Percentiles rank a stretch among this genome's conserved stretches.
phyloP scores from a whole-genome alignment of 2,329 filamentous ascomycete species.

The Claviceps quebecensis region DNA sequence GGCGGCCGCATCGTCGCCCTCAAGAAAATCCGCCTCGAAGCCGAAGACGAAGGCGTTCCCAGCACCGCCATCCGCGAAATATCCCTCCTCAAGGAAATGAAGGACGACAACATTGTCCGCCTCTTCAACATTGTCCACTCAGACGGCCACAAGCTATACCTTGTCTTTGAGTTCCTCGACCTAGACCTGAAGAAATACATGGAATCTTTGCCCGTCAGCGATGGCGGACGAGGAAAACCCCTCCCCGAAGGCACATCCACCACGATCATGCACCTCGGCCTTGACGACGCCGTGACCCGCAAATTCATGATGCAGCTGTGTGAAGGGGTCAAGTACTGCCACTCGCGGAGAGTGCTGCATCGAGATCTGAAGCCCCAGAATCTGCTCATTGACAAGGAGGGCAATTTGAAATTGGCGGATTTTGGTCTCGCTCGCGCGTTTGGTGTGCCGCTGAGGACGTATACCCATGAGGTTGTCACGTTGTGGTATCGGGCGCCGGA shows the following conservation, averaged over 20 bases:
- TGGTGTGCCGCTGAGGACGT: constrained; percentile 78
- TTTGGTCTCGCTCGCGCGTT: constrained; percentile 84
- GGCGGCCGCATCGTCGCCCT: constrained; percentile 76
- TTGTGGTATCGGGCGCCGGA: constrained; percentile 88
- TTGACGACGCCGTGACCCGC: constrained; percentile 72
- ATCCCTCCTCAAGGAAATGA: constrained; percentile 87
- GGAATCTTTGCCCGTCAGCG: constrained; percentile 72
- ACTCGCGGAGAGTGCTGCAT: constrained; percentile 75
- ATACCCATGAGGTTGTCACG: constrained; percentile 90
- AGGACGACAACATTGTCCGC: constrained; percentile 76
- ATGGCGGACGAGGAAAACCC: constrained; percentile 74
- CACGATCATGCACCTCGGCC: constrained; percentile 50
- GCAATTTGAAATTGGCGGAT: constrained; percentile 81
- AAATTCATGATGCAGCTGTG: constrained; percentile 87
- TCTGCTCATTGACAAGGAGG: constrained; percentile 70
- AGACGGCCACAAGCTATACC: constrained; percentile 87
- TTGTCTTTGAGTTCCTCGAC: constrained; percentile 85
- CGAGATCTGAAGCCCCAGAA: constrained; percentile 88
- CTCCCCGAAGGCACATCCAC: constrained; percentile 62
- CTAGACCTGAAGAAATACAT: constrained; percentile 93
- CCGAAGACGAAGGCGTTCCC: constrained; percentile 86
- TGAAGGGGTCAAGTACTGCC: constrained; percentile 75
- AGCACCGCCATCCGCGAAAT: constrained; percentile 91
- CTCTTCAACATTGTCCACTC: constrained; percentile 88
- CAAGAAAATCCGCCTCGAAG: constrained; percentile 91